phyloP scores from a whole-genome alignment of 768 basidiomycete species.

The Tylopilus plumbeoviolaceoides region DNA sequence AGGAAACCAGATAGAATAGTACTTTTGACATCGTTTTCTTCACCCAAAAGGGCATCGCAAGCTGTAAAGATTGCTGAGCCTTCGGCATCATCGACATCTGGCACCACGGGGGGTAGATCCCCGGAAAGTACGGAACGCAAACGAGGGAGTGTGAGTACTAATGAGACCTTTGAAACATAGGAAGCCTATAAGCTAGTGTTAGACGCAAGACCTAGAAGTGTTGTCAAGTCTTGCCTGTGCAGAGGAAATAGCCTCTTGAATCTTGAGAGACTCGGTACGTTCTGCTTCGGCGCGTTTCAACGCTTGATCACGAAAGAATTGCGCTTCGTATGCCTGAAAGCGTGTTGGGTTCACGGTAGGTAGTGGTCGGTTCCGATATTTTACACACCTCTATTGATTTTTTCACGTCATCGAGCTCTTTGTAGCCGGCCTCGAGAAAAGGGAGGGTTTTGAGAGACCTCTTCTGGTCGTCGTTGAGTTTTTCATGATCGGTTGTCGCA shows the following conservation, averaged over 20 bases:
- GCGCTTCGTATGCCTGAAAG: conserved; percentile 58
- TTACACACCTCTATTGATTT: conserved; percentile 80
- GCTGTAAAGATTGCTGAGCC: conserved; percentile 50
- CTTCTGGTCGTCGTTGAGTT: conserved; percentile 87
- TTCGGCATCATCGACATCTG: conserved; percentile 50
- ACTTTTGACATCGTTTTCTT: conserved; percentile 48
- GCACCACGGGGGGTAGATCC: conserved; percentile 38
- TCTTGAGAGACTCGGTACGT: conserved; percentile 49
- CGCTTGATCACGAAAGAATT: conserved; percentile 52
- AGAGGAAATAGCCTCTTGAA: conserved; percentile 51
- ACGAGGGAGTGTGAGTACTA: conserved; percentile 57
- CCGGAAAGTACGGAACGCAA: conserved; percentile 49
- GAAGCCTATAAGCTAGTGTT: conserved; percentile 36
- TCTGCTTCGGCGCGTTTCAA: conserved; percentile 54
- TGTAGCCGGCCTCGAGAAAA: conserved; percentile 69
- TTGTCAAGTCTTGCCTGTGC: conserved; percentile 46
- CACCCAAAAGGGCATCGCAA: conserved; percentile 52
- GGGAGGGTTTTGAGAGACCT: conserved; percentile 69
- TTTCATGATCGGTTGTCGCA: conserved; percentile 58
- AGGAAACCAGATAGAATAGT: conserved; percentile 53
- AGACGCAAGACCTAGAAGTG: neutral
- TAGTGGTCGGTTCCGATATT: conserved; percentile 6
- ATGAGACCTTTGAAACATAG: conserved; percentile 40
- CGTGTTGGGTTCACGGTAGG: neutral
- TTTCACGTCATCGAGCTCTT: conserved; percentile 81